Percentiles rank a stretch among this genome's conserved stretches.
These are phyloP conservation scores for Plantago coronopus DNA, from an alignment of 305 asterid genomes.

Conservation along the genomic window DNA sequence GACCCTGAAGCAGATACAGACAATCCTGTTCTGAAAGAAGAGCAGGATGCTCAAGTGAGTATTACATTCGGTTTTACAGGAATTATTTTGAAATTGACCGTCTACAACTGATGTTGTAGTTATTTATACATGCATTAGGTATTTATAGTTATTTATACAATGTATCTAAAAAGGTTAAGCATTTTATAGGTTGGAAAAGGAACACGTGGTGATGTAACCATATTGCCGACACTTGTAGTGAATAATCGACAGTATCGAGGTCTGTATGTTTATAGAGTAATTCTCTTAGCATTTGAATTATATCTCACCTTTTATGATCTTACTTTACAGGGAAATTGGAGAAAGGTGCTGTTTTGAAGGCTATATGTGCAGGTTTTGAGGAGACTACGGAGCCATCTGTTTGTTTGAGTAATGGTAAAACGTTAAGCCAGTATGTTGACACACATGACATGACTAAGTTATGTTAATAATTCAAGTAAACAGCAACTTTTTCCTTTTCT, in stretches of 20 bases:
- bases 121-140: background rate
- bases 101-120: background rate
- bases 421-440: slow-evolving; percentile 17
- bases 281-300: slow-evolving; percentile 14
- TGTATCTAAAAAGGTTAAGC: slow-evolving; percentile 21
- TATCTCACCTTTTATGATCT: slow-evolving; percentile 6
- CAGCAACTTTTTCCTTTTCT: slow-evolving; percentile 10
- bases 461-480: background rate
- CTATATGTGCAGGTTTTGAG: slow-evolving; percentile 92
- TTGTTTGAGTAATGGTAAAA: slow-evolving; percentile 76
- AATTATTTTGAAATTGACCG: background rate
- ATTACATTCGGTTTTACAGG: slow-evolving; percentile 4
- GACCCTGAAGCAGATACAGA: slow-evolving; percentile 73
- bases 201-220: slow-evolving; percentile 92
- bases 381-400: slow-evolving; percentile 96
- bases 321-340: slow-evolving; percentile 76
- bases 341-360: slow-evolving; percentile 89
- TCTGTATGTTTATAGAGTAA: slow-evolving; percentile 27
- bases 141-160: slow-evolving; percentile 17
- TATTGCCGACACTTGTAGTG: slow-evolving; percentile 94
- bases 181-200: slow-evolving; percentile 85
- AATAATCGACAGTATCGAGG: slow-evolving; percentile 94
- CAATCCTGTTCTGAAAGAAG: slow-evolving; percentile 77
- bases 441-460: background rate
- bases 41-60: slow-evolving; percentile 92